A percentile compares a stretch with the other conserved stretches of the same genome.
phyloP scores from a whole-genome alignment of 768 basidiomycete genomes.

The Tylopilus subfusipes region DNA sequence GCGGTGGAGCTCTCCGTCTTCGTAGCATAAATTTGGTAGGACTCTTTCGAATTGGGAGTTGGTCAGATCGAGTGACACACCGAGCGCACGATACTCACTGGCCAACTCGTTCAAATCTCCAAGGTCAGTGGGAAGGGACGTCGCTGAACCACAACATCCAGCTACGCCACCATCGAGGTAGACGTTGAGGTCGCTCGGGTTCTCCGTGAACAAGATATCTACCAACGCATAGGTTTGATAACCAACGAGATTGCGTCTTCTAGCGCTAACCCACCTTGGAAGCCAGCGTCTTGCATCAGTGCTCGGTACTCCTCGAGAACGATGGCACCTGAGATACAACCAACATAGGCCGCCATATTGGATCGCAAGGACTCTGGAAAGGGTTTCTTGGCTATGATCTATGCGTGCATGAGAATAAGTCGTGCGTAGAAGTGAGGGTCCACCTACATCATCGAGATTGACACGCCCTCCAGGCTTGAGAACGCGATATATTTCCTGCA shows the following conservation, averaged over 20 bases:
- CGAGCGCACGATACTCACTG: slow-evolving; percentile 29
- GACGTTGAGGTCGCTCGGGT: slow-evolving; percentile 39
- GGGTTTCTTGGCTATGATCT: slow-evolving; percentile 47
- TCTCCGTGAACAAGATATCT: slow-evolving; percentile 44
- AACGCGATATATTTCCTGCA: slow-evolving; percentile 47
- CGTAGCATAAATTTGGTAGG: slow-evolving; percentile 45
- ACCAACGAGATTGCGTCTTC: neutral
- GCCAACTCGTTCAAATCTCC: slow-evolving; percentile 45
- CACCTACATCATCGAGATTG: slow-evolving; percentile 46
- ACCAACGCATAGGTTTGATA: neutral
- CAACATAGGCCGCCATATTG: slow-evolving; percentile 40
- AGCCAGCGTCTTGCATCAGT: slow-evolving; percentile 39
- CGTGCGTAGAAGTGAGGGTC: neutral
- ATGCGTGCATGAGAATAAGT: neutral
- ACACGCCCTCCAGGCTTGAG: slow-evolving; percentile 58
- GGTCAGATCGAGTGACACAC: neutral
- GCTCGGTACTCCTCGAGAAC: slow-evolving; percentile 36
- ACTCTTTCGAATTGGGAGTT: slow-evolving; percentile 29
- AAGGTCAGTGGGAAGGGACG: slow-evolving; percentile 1
- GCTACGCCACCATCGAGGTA: slow-evolving; percentile 23
- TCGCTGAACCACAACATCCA: slow-evolving; percentile 6
- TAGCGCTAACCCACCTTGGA: slow-evolving; percentile 33
- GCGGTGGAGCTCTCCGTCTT: slow-evolving; percentile 27
- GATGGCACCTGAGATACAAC: slow-evolving; percentile 48
- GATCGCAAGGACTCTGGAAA: slow-evolving; percentile 42